A percentile compares a stretch with the other conserved stretches of the same genome.
Evolutionary conservation across 148 eudicot genomes (phyloP).

Genomic region (Camellia sinensis): DNA sequence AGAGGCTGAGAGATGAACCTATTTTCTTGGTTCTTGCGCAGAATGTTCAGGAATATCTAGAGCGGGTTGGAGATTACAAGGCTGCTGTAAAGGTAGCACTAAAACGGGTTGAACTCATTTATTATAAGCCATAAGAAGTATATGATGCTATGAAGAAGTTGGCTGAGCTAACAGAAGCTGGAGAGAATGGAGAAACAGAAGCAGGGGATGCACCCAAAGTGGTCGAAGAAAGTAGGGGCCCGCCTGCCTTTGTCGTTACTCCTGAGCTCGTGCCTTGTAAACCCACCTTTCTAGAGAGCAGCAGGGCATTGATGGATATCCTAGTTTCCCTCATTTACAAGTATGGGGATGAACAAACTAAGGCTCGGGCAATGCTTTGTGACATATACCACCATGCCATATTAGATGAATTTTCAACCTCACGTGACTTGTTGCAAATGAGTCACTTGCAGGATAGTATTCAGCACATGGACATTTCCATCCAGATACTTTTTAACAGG

Average conservation of each 20-base stretch:
- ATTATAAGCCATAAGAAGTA: constrained; percentile 79
- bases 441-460: constrained; percentile 89
- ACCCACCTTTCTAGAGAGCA: constrained; percentile 66
- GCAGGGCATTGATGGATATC: constrained; percentile 78
- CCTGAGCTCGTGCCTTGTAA: constrained; percentile 75
- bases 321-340: constrained; percentile 81
- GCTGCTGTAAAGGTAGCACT: constrained; percentile 75
- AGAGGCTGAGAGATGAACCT: constrained; percentile 83
- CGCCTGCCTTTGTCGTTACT: constrained; percentile 64
- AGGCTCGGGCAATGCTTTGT: constrained; percentile 95
- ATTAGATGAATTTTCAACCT: constrained; percentile 63
- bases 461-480: constrained; percentile 80
- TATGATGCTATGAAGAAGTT: constrained; percentile 83
- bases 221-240: constrained; percentile 45
- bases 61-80: constrained; percentile 55
- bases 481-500: constrained; percentile 85
- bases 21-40: constrained; percentile 67
- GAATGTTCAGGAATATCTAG: constrained; percentile 70
- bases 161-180: constrained; percentile 55
- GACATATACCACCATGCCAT: constrained; percentile 93
- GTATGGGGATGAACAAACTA: constrained; percentile 84
- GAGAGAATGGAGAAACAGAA: constrained; percentile 34
- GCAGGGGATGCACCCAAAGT: constrained; percentile 37
- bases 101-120: constrained; percentile 67
- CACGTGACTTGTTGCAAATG: constrained; percentile 84